A percentile compares a stretch with the other conserved stretches of the same genome.
phyloP scores from a whole-genome alignment of 352 stramenopile species.

The Phytophthora chlamydospora region DNA sequence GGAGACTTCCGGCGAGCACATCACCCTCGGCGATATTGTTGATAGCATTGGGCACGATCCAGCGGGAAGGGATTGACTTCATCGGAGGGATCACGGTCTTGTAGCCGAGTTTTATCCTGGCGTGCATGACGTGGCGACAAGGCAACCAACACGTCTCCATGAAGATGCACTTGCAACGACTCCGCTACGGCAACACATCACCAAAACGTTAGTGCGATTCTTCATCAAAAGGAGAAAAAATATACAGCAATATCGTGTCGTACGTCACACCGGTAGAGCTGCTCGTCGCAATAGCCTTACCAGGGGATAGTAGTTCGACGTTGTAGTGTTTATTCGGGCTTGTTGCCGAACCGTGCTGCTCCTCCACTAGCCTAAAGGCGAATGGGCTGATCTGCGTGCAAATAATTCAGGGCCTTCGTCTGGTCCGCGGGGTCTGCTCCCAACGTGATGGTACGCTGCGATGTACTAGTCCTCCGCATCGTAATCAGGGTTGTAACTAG shows the following conservation, averaged over 20 bases:
- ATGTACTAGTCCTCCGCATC: too few species aligned
- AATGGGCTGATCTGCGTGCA: background rate
- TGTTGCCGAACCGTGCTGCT: background rate
- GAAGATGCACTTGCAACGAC: constrained; percentile 15
- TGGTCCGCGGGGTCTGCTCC: background rate
- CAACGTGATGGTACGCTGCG: constrained; percentile 7
- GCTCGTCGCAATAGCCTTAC: background rate
- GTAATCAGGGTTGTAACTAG: too few species aligned
- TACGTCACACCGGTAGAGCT: background rate
- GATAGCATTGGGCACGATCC: constrained; percentile 1
- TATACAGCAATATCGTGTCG: background rate
- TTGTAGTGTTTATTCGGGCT: background rate
- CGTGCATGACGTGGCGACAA: constrained; percentile 15
- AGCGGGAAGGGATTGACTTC: too few species aligned
- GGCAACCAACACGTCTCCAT: constrained; percentile 10
- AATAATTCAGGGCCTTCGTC: constrained; percentile 1
- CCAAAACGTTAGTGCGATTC: too few species aligned
- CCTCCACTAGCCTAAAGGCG: background rate
- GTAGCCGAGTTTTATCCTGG: background rate
- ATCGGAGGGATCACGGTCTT: constrained; percentile 13
- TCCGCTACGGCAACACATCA: background rate
- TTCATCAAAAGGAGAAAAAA: background rate
- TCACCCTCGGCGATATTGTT: constrained; percentile 15
- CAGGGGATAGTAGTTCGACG: background rate
- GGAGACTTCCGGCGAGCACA: background rate